Base-by-base conservation (phyloP, 1,284 basidiomycete genomes). In the Meira miltonrushii region DNA sequence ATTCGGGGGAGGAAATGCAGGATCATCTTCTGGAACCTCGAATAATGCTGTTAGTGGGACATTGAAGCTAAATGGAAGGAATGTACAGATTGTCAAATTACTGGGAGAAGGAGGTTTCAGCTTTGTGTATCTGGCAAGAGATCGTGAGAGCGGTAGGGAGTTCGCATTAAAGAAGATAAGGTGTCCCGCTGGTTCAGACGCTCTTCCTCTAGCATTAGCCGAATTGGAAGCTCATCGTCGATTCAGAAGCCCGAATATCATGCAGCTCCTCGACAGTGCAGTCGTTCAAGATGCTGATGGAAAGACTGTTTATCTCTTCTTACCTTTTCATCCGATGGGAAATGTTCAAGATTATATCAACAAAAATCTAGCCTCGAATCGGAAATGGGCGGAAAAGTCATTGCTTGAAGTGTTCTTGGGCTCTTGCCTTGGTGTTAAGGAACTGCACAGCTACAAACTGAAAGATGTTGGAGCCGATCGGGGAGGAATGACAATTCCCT, bases 281-380 rank as follows among this genome's bases (percentile, higher is more conserved):
- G 71, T 79, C 17, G 62, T 76, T 23, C 71, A 74, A 55, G 76
- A 77, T 41, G 64, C 66, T 33, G 65, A 61, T 40, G 65, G 68
- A 33, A 73, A 74, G 50, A 64, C 73, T 15, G 70, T 78, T 53
- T 77, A 78, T 54, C 61, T 78, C 25, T 94, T 95, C 81, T 81
- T 95, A 13, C 92, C 92, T 0, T 82, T 90, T 46, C 94, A 92
- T 81, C 87, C 88, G 81, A 88, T 75, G 41, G 80, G 79, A 25
- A 96, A 96, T 75, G 83, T 98, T 15, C 95, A 98, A 83, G 92
- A 98, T 75, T 87, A 87, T 41, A 96, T 99, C 71, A 90, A 91
- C 67, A 83, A 86, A 37, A 87, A 94, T 72, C 84, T 88, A 7
- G 87, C 93, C 49, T 90, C 90, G 59, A 86, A 87, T 21, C 87